These are phyloP conservation scores for Septoria petroselini DNA, from an alignment of 2,329 filamentous ascomycete species.

Conservation along the genomic window DNA sequence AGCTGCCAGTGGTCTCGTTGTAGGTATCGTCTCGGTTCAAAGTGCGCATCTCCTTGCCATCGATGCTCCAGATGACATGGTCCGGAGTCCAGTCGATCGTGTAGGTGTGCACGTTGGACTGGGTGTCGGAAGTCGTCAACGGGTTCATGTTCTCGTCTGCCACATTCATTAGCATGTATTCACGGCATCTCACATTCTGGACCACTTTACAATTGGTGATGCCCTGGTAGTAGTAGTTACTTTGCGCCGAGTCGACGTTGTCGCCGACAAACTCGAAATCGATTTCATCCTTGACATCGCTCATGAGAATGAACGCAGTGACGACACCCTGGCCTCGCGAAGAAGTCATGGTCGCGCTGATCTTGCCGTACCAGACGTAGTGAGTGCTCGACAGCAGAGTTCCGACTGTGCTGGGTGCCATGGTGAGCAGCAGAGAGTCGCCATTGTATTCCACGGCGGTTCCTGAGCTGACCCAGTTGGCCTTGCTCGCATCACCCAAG, in stretches of 20 bases:
- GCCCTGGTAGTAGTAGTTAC: slow-evolving; percentile 97
- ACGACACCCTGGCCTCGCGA: slow-evolving; percentile 83
- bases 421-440: slow-evolving; percentile 72
- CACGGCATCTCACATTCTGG: not conserved
- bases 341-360: slow-evolving; percentile 80
- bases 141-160: slow-evolving; percentile 73
- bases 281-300: slow-evolving; percentile 96
- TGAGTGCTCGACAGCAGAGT: slow-evolving; percentile 79
- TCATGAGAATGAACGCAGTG: slow-evolving; percentile 94
- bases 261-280: slow-evolving; percentile 92
- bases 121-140: slow-evolving; percentile 67
- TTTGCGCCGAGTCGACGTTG: slow-evolving; percentile 74
- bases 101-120: slow-evolving; percentile 79
- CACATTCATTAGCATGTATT: slow-evolving; percentile 23
- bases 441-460: slow-evolving; percentile 65
- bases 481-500: slow-evolving; percentile 73
- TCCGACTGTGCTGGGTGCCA: slow-evolving; percentile 80
- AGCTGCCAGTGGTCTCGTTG: slow-evolving; percentile 78
- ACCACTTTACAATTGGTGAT: slow-evolving; percentile 76
- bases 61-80: slow-evolving; percentile 78
- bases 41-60: slow-evolving; percentile 72
- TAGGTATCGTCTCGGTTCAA: slow-evolving; percentile 76
- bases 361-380: slow-evolving; percentile 97
- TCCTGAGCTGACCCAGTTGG: slow-evolving; percentile 88
- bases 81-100: slow-evolving; percentile 92